A percentile compares a stretch with the other conserved stretches of the same genome.
phyloP scores from a whole-genome alignment of 805 yeast species.

The Hanseniaspora mollemarum region DNA sequence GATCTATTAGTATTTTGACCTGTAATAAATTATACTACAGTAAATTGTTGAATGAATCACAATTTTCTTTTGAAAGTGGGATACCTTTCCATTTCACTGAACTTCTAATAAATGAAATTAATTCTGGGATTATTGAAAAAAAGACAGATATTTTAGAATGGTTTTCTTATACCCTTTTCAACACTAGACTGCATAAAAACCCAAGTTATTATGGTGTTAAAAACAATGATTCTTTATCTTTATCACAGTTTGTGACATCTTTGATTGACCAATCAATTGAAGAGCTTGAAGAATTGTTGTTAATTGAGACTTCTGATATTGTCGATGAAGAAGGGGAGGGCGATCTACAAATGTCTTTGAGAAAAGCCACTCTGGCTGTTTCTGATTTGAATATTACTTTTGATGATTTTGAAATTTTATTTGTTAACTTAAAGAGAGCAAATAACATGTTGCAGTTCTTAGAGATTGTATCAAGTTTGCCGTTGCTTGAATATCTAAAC shows the following conservation, averaged over 20 bases:
- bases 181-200: constrained; percentile 65
- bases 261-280: constrained; percentile 58
- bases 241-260: constrained; percentile 76
- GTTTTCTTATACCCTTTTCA: constrained; percentile 75
- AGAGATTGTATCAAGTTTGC: constrained; percentile 1
- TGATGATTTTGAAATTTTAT: not conserved
- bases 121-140: constrained; percentile 46
- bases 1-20: constrained; percentile 45
- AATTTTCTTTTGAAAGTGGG: constrained; percentile 70
- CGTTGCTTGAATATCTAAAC: not conserved
- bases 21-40: constrained; percentile 50
- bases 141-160: constrained; percentile 86
- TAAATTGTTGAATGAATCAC: constrained; percentile 57
- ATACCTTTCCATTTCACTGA: constrained; percentile 52
- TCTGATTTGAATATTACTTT: not conserved
- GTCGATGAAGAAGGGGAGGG: constrained; percentile 30
- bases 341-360: not conserved
- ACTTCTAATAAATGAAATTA: constrained; percentile 60
- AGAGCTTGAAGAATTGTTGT: constrained; percentile 48
- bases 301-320: constrained; percentile 47
- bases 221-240: constrained; percentile 50
- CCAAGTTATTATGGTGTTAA: constrained; percentile 82
- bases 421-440: not conserved
- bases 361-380: not conserved
- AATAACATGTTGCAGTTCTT: constrained; percentile 1